Evolutionary conservation across 495 filamentous ascomycete genomes (phyloP).

Genomic region (Talaromyces adpressus): DNA sequence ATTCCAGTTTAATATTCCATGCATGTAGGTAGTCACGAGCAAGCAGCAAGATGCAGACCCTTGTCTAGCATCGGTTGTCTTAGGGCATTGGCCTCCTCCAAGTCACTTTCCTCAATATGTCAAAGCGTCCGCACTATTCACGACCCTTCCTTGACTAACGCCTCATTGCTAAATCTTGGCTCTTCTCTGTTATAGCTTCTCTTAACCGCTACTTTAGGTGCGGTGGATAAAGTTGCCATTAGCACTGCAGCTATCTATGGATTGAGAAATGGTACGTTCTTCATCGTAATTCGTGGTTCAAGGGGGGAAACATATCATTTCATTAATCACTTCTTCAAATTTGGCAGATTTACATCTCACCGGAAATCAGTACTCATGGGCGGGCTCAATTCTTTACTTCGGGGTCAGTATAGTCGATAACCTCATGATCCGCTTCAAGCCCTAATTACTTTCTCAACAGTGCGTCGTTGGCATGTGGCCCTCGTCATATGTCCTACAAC

Average conservation of each 20-base stretch:
- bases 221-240: slow-evolving; percentile 25
- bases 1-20: neutral
- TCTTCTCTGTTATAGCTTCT: neutral
- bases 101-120: neutral
- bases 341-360: slow-evolving; percentile 17
- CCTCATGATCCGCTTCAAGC: slow-evolving; percentile 5
- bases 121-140: neutral
- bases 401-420: slow-evolving; percentile 8
- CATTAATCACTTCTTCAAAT: neutral
- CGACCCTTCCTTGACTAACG: neutral
- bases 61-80: neutral
- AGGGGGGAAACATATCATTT: neutral
- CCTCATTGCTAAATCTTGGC: neutral
- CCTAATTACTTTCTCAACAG: slow-evolving; percentile 1
- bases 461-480: slow-evolving; percentile 21
- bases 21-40: neutral
- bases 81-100: neutral
- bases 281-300: slow-evolving; percentile 2
- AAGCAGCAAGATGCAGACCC: neutral
- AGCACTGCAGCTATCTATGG: slow-evolving; percentile 25
- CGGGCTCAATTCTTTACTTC: slow-evolving; percentile 20
- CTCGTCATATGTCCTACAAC: slow-evolving; percentile 36
- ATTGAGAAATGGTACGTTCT: slow-evolving; percentile 18
- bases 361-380: slow-evolving; percentile 22
- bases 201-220: slow-evolving; percentile 15